A percentile compares a stretch with the other conserved stretches of the same genome.
These are phyloP conservation scores for Cystofilobasidium ferigula DNA, from an alignment of 768 basidiomycete genomes.

Conservation along the genomic window DNA sequence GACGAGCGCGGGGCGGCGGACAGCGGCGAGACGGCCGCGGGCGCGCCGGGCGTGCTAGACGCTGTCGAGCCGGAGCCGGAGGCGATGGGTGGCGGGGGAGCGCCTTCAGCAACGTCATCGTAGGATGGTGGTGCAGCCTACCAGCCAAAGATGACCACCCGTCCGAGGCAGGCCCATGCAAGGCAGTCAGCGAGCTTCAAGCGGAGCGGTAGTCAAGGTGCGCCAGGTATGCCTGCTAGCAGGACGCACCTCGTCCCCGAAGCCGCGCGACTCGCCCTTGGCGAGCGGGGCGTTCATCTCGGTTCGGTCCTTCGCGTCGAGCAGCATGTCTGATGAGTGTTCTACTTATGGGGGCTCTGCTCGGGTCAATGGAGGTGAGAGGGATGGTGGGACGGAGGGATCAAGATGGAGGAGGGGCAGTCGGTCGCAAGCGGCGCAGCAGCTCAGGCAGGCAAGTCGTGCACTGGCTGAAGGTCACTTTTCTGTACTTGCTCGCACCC, in stretches of 20 bases:
- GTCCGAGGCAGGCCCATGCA: no score
- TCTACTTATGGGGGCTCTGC: not conserved
- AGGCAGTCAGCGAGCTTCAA: not conserved
- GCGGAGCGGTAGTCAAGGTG: no score
- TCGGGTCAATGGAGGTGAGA: not conserved
- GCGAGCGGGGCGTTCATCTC: not conserved
- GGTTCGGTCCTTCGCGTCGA: not conserved
- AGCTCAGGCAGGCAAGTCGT: no score
- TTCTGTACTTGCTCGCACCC: no score
- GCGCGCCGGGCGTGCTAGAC: not conserved
- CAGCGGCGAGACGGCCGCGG: not conserved
- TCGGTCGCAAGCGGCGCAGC: no score
- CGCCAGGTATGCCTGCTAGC: not conserved
- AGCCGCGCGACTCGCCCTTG: not conserved
- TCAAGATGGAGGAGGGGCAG: no score
- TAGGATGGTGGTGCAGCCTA: not conserved
- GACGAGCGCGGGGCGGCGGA: constrained; percentile 5
- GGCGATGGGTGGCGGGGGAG: not conserved
- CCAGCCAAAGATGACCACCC: not conserved
- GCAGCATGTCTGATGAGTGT: not conserved
- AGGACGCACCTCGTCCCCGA: not conserved
- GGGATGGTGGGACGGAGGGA: not conserved
- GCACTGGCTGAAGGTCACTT: no score
- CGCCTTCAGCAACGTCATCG: not conserved
- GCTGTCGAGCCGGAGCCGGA: not conserved